Conservation (phyloP, 768 basidiomycete genomes). For the Kwoniella botswanensis region DNA sequence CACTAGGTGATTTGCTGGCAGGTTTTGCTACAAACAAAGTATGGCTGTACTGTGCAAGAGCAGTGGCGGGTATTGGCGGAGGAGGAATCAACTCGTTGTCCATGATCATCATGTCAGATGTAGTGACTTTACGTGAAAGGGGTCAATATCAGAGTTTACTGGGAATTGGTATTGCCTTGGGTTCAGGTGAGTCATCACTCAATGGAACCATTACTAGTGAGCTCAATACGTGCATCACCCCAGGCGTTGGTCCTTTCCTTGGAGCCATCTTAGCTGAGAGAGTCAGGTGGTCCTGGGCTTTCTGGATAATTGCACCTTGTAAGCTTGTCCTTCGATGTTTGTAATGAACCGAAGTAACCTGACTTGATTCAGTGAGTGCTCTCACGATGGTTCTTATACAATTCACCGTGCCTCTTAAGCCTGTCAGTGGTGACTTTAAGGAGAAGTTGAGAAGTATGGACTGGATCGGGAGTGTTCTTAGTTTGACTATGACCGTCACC, state of each 20-base stretch:
- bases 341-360: background rate
- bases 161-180: slow-evolving; percentile 25
- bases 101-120: slow-evolving; percentile 45
- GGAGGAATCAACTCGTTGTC: slow-evolving; percentile 37
- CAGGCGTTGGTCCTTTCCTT: slow-evolving; percentile 24
- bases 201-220: background rate
- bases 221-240: background rate
- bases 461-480: slow-evolving; percentile 40
- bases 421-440: slow-evolving; percentile 28
- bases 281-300: slow-evolving; percentile 31
- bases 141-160: slow-evolving; percentile 34
- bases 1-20: slow-evolving; percentile 49
- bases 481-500: slow-evolving; percentile 39
- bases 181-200: slow-evolving; percentile 16
- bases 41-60: slow-evolving; percentile 42
- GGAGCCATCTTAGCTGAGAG: slow-evolving; percentile 29
- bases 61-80: slow-evolving; percentile 38
- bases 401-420: slow-evolving; percentile 37
- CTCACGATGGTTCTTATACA: slow-evolving; percentile 28
- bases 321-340: background rate
- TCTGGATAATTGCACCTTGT: slow-evolving; percentile 36
- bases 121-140: slow-evolving; percentile 34
- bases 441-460: slow-evolving; percentile 42
- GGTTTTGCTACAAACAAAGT: slow-evolving; percentile 46
- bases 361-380: slow-evolving; percentile 15